Percentiles rank a stretch among this genome's conserved stretches.
Conservation (phyloP, 2,329 filamentous ascomycete genomes). For the Sporothrix phasma region DNA sequence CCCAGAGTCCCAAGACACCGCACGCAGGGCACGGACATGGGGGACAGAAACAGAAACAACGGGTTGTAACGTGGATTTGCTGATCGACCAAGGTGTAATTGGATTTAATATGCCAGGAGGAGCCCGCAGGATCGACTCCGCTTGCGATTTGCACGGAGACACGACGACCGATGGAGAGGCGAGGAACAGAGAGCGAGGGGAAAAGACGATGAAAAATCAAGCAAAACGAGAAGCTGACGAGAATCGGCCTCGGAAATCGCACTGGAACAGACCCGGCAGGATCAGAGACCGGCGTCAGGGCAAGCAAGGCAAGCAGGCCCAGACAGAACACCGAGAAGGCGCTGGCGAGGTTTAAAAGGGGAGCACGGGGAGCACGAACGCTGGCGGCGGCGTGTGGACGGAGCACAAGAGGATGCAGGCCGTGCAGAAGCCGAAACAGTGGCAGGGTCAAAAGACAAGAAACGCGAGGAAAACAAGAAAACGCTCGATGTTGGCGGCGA, state of each 20-base stretch:
- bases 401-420: neutral
- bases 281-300: neutral
- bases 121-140: slow-evolving; percentile 1
- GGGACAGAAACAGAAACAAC: slow-evolving; percentile 7
- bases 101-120: slow-evolving; percentile 1
- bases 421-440: slow-evolving; percentile 5
- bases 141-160: neutral
- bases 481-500: neutral
- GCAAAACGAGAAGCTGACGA: neutral
- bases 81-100: slow-evolving; percentile 7
- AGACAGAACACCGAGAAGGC: neutral
- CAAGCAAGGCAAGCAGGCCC: neutral
- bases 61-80: slow-evolving; percentile 4
- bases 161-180: neutral
- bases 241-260: neutral
- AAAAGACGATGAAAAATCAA: neutral
- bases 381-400: neutral
- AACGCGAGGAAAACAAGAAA: neutral
- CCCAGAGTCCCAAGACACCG: neutral
- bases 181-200: neutral
- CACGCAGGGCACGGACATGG: slow-evolving; percentile 1
- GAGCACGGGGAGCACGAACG: neutral
- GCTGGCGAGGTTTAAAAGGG: neutral
- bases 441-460: neutral
- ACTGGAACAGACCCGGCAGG: neutral